Base-by-base conservation (phyloP, 208 protist genomes). In the Kentomonas sorsogonicus region DNA sequence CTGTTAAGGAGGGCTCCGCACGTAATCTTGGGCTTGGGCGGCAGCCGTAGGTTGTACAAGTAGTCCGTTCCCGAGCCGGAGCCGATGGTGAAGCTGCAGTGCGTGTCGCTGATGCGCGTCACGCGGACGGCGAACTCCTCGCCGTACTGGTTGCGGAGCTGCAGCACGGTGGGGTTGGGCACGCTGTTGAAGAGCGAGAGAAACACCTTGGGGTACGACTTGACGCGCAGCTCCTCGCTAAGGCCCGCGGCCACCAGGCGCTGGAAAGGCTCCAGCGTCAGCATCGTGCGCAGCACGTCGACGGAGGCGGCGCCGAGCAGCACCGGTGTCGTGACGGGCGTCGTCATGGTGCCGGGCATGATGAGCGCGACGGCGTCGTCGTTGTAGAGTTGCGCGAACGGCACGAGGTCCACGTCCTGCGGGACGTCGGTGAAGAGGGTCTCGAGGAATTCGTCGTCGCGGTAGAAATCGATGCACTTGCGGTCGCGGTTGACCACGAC, bases 301-400 rank as follows among this genome's bases (percentile, higher is more conserved):
- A 92, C 83, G 44, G 89, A 89, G 20, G 76, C 72, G 10, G 83
- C 84, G 38, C 79, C 69, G 18, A 95, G 79, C 41, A 95, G 69
- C 29, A 70, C 89, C 0, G 76, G 53, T 0, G 75, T 70, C 27
- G 86, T 81, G 56, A 95, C 91, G 2, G 89, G 83, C 11, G 83
- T 68, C 25, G 77, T 92, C 83, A 93, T 93, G 48, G 76, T 69
- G 16, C 89, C 89, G 36, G 79, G 45, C 55, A 61, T 70, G 61
- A 95, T 87, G 27, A 57, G 53, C 6, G 70, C 89, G 10, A 65
- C 66, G 13, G 89, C 85, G 62, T 95, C 86, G 60, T 95, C 89
- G 67, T 95, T 95, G 75, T 95, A 95, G 1, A 95, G 79, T 66
- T 95, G 89, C 52, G 85, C 89, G 72, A 95, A 95, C 1, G 89